Base-by-base conservation (phyloP, 805 yeast genomes). In the Isabelozyma pseudorhagii region DNA sequence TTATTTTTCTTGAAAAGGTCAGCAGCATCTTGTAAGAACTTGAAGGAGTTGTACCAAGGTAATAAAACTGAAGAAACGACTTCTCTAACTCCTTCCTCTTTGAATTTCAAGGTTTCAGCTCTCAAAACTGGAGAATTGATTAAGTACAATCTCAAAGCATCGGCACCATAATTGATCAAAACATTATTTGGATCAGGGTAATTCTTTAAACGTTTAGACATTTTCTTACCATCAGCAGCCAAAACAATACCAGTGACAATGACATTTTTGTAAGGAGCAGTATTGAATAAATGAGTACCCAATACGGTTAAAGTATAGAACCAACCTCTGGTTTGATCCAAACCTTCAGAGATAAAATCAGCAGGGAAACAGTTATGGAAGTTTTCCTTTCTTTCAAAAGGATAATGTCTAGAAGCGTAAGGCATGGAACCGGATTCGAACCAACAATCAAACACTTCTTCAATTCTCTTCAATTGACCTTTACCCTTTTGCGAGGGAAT, bases 291-390 rank as follows among this genome's bases (percentile, higher is more conserved):
- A 62, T 93, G 97, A 50, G 97, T 89, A 69, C 98, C 99, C 63
- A 94, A 80, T 21, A 94, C 97, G 43, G 96, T 86, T 69, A 94
- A 80, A 47, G 99, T 94, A 73, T 94, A 94, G 76, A 94, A 94
- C 99, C 99, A 94, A 68, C 99, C 99, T 83, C 99, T 89, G 51
- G 99, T 94, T 78, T 94, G 99, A 75, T 94, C 99, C 61, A 94
- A 82, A 75, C 99, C 99, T 79, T 94, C 99, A 52, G 97, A 87
- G 62, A 94, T 94, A 73, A 94, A 94, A 71, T 94, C 93, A 42
- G 97, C 99, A 44, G 99, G 99, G 85, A 89, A 96, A 44, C 88
- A 81, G 50, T 80, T 67, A 38, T 74, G 64, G 74, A 93, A 93
- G 44, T 68, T 69, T 13, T 89, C 91, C 66, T 82, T 72, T 65